phyloP scores from a whole-genome alignment of 2,329 filamentous ascomycete genomes.

The Paecilomyces sp. region DNA sequence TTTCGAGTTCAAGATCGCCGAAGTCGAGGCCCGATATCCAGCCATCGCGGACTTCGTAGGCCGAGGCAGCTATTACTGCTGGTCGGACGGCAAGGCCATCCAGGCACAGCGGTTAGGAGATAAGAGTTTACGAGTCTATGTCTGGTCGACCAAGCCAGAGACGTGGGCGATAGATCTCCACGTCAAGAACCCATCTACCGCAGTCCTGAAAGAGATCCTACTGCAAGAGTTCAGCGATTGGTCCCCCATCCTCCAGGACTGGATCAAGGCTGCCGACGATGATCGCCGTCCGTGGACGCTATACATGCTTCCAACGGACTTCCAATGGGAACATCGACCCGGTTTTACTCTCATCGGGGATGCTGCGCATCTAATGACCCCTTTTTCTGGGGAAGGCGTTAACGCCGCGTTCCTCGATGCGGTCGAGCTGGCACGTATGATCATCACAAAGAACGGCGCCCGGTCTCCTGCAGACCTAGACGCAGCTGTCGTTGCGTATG shows the following conservation, averaged over 20 bases:
- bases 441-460: not conserved
- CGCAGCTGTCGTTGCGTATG: not conserved
- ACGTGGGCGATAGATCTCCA: slow-evolving; percentile 4
- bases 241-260: slow-evolving; percentile 9
- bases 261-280: slow-evolving; percentile 10
- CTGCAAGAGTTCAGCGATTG: slow-evolving; percentile 3
- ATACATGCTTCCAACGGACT: slow-evolving; percentile 17
- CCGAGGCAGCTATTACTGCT: slow-evolving; percentile 14
- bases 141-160: slow-evolving; percentile 4
- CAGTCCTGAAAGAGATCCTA: slow-evolving; percentile 2
- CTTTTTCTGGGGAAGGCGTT: slow-evolving; percentile 19
- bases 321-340: slow-evolving; percentile 14
- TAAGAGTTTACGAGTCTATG: slow-evolving; percentile 7
- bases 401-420: slow-evolving; percentile 11
- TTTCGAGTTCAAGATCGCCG: slow-evolving; percentile 9
- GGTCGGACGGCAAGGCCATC: slow-evolving; percentile 15
- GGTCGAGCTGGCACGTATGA: slow-evolving; percentile 6
- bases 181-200: not conserved
- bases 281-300: slow-evolving; percentile 7
- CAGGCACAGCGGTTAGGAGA: slow-evolving; percentile 16
- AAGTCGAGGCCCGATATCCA: slow-evolving; percentile 13
- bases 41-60: slow-evolving; percentile 12
- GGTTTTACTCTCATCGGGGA: slow-evolving; percentile 19
- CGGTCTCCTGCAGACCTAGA: not conserved
- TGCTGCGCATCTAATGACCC: slow-evolving; percentile 21